Conservation (phyloP, 169 alveolate genomes). For the Eimeria praecox region DNA sequence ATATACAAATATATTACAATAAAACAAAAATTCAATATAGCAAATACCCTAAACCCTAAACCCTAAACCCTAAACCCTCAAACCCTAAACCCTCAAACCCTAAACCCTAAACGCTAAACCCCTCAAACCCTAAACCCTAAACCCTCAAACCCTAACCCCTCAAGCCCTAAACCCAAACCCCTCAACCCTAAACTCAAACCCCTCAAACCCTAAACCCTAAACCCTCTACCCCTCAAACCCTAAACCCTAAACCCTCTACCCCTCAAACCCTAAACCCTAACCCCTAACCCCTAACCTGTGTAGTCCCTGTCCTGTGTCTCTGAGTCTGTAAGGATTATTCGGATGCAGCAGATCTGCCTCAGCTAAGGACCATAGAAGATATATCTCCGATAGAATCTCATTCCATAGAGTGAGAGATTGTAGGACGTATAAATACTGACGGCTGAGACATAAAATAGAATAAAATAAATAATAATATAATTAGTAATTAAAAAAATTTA, state of each 20-base stretch:
- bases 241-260: not conserved
- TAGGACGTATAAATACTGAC: conserved; percentile 94
- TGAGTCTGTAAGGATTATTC: conserved; percentile 90
- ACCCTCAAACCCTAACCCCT: not conserved
- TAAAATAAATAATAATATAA: too few relatives aligned
- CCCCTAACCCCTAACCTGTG: conserved; percentile 83
- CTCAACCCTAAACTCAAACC: conserved; percentile 20
- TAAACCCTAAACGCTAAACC: not conserved
- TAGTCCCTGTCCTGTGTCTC: conserved; percentile 95
- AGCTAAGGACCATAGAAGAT: conserved; percentile 94
- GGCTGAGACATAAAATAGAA: conserved; percentile 35
- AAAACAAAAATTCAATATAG: too few relatives aligned
- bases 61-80: conserved; percentile 75
- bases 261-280: conserved; percentile 26
- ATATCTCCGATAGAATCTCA: conserved; percentile 94
- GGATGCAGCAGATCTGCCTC: conserved; percentile 94
- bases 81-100: not conserved
- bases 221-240: not conserved
- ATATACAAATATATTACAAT: too few relatives aligned
- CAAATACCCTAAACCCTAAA: not conserved
- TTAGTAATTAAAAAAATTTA: too few relatives aligned
- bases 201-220: conserved; percentile 1
- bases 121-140: conserved; percentile 81
- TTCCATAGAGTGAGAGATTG: conserved; percentile 96
- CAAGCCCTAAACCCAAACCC: too few relatives aligned